A percentile compares a stretch with the other conserved stretches of the same genome.
These are phyloP conservation scores for Agapanthus africanus DNA, from an alignment of 106 monocot genomes.

Conservation along the genomic window DNA sequence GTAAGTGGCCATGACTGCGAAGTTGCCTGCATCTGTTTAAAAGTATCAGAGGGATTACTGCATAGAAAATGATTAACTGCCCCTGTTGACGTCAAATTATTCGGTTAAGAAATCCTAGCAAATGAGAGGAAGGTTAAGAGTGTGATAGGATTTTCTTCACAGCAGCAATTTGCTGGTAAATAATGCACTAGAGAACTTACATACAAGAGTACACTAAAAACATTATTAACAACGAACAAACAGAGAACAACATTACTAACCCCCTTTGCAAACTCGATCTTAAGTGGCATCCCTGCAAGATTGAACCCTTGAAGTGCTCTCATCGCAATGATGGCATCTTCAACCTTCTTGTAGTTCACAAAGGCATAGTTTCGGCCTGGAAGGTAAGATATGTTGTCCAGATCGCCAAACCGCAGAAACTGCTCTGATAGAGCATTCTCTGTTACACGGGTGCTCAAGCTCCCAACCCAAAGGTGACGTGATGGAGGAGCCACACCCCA, in stretches of 20 bases:
- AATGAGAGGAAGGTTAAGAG: neutral
- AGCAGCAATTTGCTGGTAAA: neutral
- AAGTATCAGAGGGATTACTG: neutral
- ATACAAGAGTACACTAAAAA: constrained; percentile 14
- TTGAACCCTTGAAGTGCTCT: constrained; percentile 53
- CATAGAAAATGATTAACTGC: neutral
- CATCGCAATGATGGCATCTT: constrained; percentile 68
- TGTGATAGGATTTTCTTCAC: too few species aligned
- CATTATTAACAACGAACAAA: constrained; percentile 11
- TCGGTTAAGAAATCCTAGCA: neutral
- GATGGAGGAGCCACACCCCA: constrained; percentile 57
- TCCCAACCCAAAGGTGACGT: constrained; percentile 84
- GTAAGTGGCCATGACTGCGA: too few species aligned
- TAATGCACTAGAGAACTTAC: constrained; percentile 12
- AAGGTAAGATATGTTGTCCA: constrained; percentile 46
- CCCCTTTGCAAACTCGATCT: constrained; percentile 95
- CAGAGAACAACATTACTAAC: constrained; percentile 70
- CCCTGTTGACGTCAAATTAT: neutral
- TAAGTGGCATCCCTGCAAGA: constrained; percentile 64
- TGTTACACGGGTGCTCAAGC: constrained; percentile 39
- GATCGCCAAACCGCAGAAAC: constrained; percentile 71
- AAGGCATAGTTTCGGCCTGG: constrained; percentile 78
- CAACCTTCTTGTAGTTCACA: constrained; percentile 56
- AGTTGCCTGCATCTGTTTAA: too few species aligned
- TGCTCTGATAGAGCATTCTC: constrained; percentile 50